Conservation (phyloP, 805 yeast species). For the Blastobotrys mokoenaii region DNA sequence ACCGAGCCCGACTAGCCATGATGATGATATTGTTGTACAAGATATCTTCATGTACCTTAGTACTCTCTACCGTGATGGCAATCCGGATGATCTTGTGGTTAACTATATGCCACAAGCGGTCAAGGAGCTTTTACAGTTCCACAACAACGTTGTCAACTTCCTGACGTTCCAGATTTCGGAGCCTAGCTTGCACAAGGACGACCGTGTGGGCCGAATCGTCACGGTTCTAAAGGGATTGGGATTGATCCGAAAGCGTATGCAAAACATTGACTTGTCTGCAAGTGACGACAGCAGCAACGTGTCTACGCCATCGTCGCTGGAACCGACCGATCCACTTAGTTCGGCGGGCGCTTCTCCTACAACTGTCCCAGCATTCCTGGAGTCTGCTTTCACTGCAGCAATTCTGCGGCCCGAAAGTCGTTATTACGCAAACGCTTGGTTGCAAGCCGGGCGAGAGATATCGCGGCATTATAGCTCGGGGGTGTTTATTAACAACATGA, state of each 20-base stretch:
- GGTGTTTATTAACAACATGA: constrained; percentile 3
- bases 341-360: constrained; percentile 11
- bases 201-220: constrained; percentile 61
- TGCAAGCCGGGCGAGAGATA: constrained; percentile 40
- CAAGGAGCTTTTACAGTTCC: constrained; percentile 55
- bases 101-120: constrained; percentile 62
- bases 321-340: constrained; percentile 13
- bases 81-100: constrained; percentile 34
- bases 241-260: constrained; percentile 61
- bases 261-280: constrained; percentile 33
- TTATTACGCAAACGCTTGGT: constrained; percentile 60
- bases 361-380: constrained; percentile 73
- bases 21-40: constrained; percentile 51
- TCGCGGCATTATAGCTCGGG: constrained; percentile 13
- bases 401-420: constrained; percentile 77
- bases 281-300: constrained; percentile 2
- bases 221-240: constrained; percentile 58
- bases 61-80: constrained; percentile 38
- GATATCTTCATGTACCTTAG: constrained; percentile 68
- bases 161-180: constrained; percentile 60
- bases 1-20: constrained; percentile 32
- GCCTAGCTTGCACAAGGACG: constrained; percentile 44
- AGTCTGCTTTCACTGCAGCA: constrained; percentile 66
- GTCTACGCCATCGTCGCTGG: constrained; percentile 5
- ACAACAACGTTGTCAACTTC: constrained; percentile 56